Evolutionary conservation across 1,284 basidiomycete species (phyloP).

Genomic region (Tylopilus orsonianus): DNA sequence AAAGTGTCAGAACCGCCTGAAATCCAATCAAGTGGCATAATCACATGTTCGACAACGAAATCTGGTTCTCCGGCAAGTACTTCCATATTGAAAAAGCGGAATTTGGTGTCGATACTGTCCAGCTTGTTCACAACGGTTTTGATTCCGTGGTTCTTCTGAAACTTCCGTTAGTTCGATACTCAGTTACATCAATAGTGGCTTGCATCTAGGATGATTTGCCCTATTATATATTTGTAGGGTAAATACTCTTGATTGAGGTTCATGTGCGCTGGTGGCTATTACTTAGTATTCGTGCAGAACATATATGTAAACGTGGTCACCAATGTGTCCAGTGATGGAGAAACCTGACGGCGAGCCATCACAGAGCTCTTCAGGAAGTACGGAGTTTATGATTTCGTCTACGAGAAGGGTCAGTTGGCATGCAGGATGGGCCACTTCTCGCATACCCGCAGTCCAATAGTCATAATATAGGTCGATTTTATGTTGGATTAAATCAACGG

Average conservation of each 20-base stretch:
- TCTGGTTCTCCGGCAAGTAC: slow-evolving; percentile 88
- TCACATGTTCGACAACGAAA: slow-evolving; percentile 82
- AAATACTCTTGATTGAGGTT: slow-evolving; percentile 91
- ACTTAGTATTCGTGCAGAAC: neutral
- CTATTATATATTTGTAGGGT: slow-evolving; percentile 89
- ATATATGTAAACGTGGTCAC: slow-evolving; percentile 40
- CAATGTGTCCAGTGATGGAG: slow-evolving; percentile 89
- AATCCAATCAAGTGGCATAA: slow-evolving; percentile 21
- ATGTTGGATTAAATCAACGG: slow-evolving; percentile 57
- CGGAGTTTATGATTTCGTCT: slow-evolving; percentile 83
- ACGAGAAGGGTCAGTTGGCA: slow-evolving; percentile 4
- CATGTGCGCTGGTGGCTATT: slow-evolving; percentile 61
- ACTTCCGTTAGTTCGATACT: slow-evolving; percentile 5
- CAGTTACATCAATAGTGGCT: slow-evolving; percentile 31
- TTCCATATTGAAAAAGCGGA: slow-evolving; percentile 97
- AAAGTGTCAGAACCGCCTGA: slow-evolving; percentile 2
- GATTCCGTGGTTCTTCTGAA: slow-evolving; percentile 79
- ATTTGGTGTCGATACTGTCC: slow-evolving; percentile 83
- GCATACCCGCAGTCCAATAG: slow-evolving; percentile 80
- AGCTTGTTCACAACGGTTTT: slow-evolving; percentile 97
- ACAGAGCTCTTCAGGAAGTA: slow-evolving; percentile 74
- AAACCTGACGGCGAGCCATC: slow-evolving; percentile 86
- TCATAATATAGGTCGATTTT: slow-evolving; percentile 72
- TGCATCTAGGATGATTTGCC: slow-evolving; percentile 89
- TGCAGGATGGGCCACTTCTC: neutral